Percentiles rank a stretch among this genome's conserved stretches.
Evolutionary conservation across 75 land plant genomes (phyloP).

Genomic region (Cryptomeria japonica): DNA sequence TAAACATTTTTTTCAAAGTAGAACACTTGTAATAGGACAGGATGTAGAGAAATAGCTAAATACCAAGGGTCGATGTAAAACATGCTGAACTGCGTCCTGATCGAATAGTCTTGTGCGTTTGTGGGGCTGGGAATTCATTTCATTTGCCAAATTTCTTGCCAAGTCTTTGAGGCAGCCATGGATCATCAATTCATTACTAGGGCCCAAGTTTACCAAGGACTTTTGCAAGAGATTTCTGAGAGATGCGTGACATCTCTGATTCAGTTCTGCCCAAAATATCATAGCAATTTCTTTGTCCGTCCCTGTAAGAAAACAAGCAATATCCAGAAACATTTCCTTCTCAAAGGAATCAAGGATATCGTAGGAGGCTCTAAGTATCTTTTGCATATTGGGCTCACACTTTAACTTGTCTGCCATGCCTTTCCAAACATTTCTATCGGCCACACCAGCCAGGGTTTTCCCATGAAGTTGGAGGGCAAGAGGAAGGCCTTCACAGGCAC

Average conservation of each 20-base stretch:
- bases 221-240: background rate
- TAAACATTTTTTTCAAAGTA: too few species aligned
- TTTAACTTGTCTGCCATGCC: background rate
- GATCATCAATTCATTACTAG: background rate
- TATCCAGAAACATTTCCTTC: too few species aligned
- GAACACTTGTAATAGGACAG: too few species aligned
- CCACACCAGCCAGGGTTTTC: background rate
- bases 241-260: background rate
- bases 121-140: background rate
- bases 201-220: background rate
- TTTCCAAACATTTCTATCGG: background rate
- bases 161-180: background rate
- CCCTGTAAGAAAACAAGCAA: too few species aligned
- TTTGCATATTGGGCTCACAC: background rate
- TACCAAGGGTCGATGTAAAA: too few species aligned
- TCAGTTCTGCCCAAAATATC: background rate
- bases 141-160: background rate
- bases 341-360: too few species aligned
- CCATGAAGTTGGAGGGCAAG: too few species aligned
- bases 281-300: too few species aligned
- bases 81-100: background rate
- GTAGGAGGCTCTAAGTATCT: background rate
- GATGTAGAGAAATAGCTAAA: too few species aligned
- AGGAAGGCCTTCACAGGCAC: background rate
- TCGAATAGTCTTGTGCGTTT: background rate